Base-by-base conservation (phyloP, 768 basidiomycete species). In the Neoboletus brunneissimus region DNA sequence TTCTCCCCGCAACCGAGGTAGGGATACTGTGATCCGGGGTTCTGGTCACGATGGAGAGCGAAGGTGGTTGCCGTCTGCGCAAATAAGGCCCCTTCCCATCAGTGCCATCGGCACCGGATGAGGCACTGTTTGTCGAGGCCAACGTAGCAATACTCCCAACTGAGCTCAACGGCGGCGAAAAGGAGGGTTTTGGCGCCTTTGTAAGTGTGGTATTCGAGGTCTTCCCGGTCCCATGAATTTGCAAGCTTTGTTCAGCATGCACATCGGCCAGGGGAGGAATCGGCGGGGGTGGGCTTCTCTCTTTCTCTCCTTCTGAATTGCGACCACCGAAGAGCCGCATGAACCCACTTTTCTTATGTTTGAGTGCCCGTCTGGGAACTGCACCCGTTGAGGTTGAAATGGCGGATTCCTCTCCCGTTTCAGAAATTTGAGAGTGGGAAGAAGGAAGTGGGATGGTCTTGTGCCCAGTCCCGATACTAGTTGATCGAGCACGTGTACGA, bases 331-430 rank as follows among this genome's bases (percentile, higher is more conserved):
- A 91, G 12, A 93, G 72, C 49, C 87, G 77, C 85, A 92, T 82
- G 66, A 93, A 89, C 4, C 81, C 90, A 59, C 89, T 91, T 69
- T 87, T 91, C 76, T 88, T 91, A 57, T 87, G 86, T 63, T 82
- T 89, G 48, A 92, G 68, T 2, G 72, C 60, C 62, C 83, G 87
- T 11, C 74, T 75, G 27, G 74, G 64, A 48, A 67, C 23, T 15
- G 47, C 37, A 16, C 35, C 60, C 29, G 10, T 51, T 43, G 53
- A 62, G 58, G 37, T 53, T 59, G 42, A 50, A 38, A 62, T 51
- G 41, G 55, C 23, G 2, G 73, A 67, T 34, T 81, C 83, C 6
- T 79, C 79, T 38, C 72, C 74, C 31, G 72, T 68, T 53, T 83
- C 81, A n/a, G 66, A 59, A 56, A 75, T 78, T 15, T 72, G 76